Evolutionary conservation across 768 basidiomycete species (phyloP), one percentile per base, ranked within the genome.

Genomic region (Dentipellis fragilis): DNA sequence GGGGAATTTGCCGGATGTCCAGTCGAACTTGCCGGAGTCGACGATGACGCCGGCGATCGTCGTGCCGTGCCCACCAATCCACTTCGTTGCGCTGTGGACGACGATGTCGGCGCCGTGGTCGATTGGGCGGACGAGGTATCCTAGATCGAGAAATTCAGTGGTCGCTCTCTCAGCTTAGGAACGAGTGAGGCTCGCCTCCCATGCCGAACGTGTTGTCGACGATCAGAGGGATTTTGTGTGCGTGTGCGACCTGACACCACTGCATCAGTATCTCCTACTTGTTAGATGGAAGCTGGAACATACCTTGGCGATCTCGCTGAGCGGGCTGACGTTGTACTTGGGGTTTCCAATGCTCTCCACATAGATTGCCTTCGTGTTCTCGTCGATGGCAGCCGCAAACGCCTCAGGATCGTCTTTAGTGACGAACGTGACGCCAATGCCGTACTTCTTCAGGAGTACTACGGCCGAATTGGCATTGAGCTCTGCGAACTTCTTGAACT

Each of bases 271-370:
- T 19, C 16, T 8, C 50, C 11, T 16, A 42, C 22, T 9, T 22
- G 0, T 19, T 16, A 17, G n/a, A 29, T 55, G 46, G 35, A 51
- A 38, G 2, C 36, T 4, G 38, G n/a, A 9, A 50, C 54, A 29
- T 57, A 83, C 84, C 74, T 85, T 81, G 19, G 87, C 81, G 38
- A 92, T 71, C 29, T 78, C 83, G 2, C 84, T 76, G 17, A 90
- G 77, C 45, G 83, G 79, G n/a, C 75, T 73, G 54, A 92, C 74
- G 54, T 76, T 73, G 63, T 81, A 88, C 63, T 83, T 84, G 0
- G 89, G 87, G 65, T 91, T 91, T n/a, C 83, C 84, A 46, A 92
- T 87, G 55, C 73, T 81, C 70, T 90, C 89, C 8, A 89, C 75
- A 65, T 76, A 88, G 50, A 89, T 77, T 0, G 81, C 87, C 63